Percentiles rank a stretch among this genome's conserved stretches.
phyloP scores from a whole-genome alignment of 23 red algal species.

The Rhodosorus marinus region DNA sequence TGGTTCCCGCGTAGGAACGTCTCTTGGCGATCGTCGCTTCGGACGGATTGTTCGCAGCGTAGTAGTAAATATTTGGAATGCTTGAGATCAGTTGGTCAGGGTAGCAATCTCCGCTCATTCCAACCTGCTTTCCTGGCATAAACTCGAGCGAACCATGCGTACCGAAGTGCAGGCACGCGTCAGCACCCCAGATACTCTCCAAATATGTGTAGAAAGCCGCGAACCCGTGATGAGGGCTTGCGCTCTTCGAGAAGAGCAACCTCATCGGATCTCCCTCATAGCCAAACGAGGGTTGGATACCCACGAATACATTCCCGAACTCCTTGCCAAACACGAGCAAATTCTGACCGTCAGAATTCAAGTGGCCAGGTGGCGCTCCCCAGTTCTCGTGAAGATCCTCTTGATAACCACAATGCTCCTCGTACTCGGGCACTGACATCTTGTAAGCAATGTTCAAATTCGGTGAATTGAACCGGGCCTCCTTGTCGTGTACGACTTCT shows the following conservation, averaged over 20 bases:
- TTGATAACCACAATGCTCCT: slow-evolving; percentile 40
- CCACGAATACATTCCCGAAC: slow-evolving; percentile 87
- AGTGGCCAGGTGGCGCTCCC: slow-evolving; percentile 78
- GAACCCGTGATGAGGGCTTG: slow-evolving; percentile 94
- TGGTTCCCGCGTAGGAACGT: slow-evolving; percentile 88
- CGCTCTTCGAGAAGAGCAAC: slow-evolving; percentile 88
- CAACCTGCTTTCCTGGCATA: slow-evolving; percentile 99
- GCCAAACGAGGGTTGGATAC: slow-evolving; percentile 88
- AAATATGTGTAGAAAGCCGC: slow-evolving; percentile 83
- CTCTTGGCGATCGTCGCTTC: slow-evolving; percentile 98
- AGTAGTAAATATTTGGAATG: slow-evolving; percentile 98
- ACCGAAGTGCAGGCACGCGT: slow-evolving; percentile 96
- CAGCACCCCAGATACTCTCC: slow-evolving; percentile 70
- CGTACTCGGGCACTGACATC: slow-evolving; percentile 84
- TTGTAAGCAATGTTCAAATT: slow-evolving; percentile 89
- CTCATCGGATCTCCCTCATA: slow-evolving; percentile 99
- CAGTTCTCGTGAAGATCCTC: slow-evolving; percentile 81
- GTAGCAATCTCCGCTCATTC: slow-evolving; percentile 90
- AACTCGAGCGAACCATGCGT: slow-evolving; percentile 97
- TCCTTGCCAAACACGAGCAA: slow-evolving; percentile 79
- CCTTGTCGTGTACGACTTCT: slow-evolving; percentile 80
- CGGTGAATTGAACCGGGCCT: slow-evolving; percentile 78
- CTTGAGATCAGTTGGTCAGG: slow-evolving; percentile 77
- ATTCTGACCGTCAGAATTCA: slow-evolving; percentile 93
- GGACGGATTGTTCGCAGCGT: slow-evolving; percentile 96